Percentiles rank a stretch among this genome's conserved stretches.
Evolutionary conservation across 2,329 filamentous ascomycete species (phyloP).

Genomic region (Knufia petricola): DNA sequence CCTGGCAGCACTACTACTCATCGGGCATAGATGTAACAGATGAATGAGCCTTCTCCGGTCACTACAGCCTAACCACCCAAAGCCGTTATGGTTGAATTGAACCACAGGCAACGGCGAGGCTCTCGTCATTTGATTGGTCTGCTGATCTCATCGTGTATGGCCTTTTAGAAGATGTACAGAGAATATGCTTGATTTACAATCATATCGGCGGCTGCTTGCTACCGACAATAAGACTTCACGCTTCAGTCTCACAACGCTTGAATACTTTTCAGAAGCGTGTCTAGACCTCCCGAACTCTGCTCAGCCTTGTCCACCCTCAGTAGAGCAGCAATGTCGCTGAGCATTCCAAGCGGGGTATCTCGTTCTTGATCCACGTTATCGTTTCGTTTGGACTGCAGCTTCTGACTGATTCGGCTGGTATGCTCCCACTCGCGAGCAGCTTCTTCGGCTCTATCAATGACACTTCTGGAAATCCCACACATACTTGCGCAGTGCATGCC

Average conservation of each 20-base stretch:
- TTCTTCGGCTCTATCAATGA: slow-evolving; percentile 78
- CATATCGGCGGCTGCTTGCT: too few species aligned
- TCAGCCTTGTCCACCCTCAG: slow-evolving; percentile 12
- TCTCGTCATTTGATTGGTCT: too few species aligned
- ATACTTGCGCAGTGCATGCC: slow-evolving; percentile 99
- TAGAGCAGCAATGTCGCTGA: slow-evolving; percentile 21
- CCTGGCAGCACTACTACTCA: too few species aligned
- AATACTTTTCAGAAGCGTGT: slow-evolving; percentile 8
- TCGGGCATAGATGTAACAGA: too few species aligned
- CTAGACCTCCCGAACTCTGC: neutral
- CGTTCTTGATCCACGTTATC: slow-evolving; percentile 44
- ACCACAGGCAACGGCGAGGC: too few species aligned
- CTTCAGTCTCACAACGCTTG: slow-evolving; percentile 2
- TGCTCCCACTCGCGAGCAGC: slow-evolving; percentile 93
- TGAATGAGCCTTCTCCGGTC: neutral
- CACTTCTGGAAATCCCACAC: slow-evolving; percentile 78
- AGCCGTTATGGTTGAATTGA: too few species aligned
- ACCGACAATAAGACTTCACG: neutral
- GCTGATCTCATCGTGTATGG: neutral
- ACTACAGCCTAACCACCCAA: too few species aligned
- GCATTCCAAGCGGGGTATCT: slow-evolving; percentile 18
- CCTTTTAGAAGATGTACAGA: too few species aligned
- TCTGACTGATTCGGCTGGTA: slow-evolving; percentile 81
- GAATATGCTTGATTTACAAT: too few species aligned
- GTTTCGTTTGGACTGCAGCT: slow-evolving; percentile 52